Conservation (phyloP, 2,329 filamentous ascomycete genomes). For the Aspergillus tamarii region DNA sequence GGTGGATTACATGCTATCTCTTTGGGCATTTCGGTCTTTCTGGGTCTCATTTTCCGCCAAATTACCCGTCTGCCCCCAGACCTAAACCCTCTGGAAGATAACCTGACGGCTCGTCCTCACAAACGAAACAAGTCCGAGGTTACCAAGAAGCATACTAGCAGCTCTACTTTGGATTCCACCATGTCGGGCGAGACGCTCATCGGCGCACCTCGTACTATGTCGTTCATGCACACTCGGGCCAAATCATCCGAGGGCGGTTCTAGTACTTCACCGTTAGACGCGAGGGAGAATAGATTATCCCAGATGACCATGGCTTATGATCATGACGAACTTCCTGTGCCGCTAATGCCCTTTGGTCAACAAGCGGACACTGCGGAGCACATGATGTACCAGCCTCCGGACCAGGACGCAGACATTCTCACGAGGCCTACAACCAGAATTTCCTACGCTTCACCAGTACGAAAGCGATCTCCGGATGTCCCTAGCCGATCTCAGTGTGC, state of each 20-base stretch:
- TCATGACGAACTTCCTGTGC: slow-evolving; percentile 35
- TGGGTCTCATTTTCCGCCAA: slow-evolving; percentile 77
- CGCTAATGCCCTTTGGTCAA: slow-evolving; percentile 34
- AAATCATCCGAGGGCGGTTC: slow-evolving; percentile 62
- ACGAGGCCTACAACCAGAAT: slow-evolving; percentile 37
- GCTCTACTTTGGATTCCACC: slow-evolving; percentile 49
- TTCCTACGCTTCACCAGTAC: slow-evolving; percentile 32
- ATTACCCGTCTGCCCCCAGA: slow-evolving; percentile 85
- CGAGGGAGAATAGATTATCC: slow-evolving; percentile 48
- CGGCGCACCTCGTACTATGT: slow-evolving; percentile 57
- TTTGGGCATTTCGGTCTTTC: slow-evolving; percentile 70
- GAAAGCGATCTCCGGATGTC: slow-evolving; percentile 31
- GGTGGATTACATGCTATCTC: slow-evolving; percentile 73
- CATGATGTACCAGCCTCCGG: slow-evolving; percentile 29
- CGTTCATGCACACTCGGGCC: slow-evolving; percentile 78
- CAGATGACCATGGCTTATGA: slow-evolving; percentile 53
- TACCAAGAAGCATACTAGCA: slow-evolving; percentile 65
- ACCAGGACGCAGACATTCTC: slow-evolving; percentile 32
- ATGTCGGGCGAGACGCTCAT: slow-evolving; percentile 50
- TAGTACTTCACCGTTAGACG: slow-evolving; percentile 56
- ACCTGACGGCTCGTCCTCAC: slow-evolving; percentile 74
- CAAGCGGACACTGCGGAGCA: slow-evolving; percentile 33
- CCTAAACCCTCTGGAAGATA: slow-evolving; percentile 90
- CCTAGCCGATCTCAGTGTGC: slow-evolving; percentile 36
- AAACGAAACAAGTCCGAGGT: slow-evolving; percentile 72